A percentile compares a stretch with the other conserved stretches of the same genome.
Conservation (phyloP, 1,284 basidiomycete species). For the Polyporus tsugae region DNA sequence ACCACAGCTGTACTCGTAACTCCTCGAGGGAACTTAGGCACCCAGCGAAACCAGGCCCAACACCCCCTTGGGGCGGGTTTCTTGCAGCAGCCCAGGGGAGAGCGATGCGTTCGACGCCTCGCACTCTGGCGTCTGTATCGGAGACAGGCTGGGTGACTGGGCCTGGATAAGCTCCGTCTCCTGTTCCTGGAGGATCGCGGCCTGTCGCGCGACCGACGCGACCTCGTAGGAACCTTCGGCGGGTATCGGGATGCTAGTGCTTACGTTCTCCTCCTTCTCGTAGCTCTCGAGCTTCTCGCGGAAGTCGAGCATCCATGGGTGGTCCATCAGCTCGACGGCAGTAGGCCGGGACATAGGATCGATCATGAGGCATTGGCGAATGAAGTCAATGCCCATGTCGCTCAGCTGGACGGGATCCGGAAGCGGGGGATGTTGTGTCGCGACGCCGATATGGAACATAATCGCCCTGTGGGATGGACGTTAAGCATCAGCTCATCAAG, state of each 20-base stretch:
- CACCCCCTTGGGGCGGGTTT: not conserved
- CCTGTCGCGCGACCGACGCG: constrained; percentile 63
- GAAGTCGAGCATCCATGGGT: constrained; percentile 92
- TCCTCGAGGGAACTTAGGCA: constrained; percentile 17
- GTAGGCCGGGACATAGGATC: constrained; percentile 88
- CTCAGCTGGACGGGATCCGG: constrained; percentile 93
- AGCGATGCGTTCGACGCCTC: constrained; percentile 23
- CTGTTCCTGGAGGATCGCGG: constrained; percentile 64
- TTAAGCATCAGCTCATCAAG: constrained; percentile 1
- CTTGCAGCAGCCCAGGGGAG: constrained; percentile 15
- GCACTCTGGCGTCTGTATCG: constrained; percentile 40
- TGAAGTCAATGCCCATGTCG: constrained; percentile 92
- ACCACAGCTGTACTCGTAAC: constrained; percentile 15
- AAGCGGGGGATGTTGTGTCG: constrained; percentile 95
- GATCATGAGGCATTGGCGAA: constrained; percentile 91
- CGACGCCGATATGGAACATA: constrained; percentile 99
- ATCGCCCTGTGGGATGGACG: constrained; percentile 74
- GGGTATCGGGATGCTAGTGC: constrained; percentile 54
- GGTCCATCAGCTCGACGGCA: constrained; percentile 86
- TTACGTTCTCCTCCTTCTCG: constrained; percentile 66
- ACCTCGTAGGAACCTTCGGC: constrained; percentile 55
- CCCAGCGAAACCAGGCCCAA: not conserved
- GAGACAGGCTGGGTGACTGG: constrained; percentile 42
- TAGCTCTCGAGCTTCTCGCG: constrained; percentile 72
- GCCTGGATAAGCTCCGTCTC: constrained; percentile 62